These are phyloP conservation scores for Leccinum sublutescens DNA, from an alignment of 768 basidiomycete genomes.

Conservation along the genomic window DNA sequence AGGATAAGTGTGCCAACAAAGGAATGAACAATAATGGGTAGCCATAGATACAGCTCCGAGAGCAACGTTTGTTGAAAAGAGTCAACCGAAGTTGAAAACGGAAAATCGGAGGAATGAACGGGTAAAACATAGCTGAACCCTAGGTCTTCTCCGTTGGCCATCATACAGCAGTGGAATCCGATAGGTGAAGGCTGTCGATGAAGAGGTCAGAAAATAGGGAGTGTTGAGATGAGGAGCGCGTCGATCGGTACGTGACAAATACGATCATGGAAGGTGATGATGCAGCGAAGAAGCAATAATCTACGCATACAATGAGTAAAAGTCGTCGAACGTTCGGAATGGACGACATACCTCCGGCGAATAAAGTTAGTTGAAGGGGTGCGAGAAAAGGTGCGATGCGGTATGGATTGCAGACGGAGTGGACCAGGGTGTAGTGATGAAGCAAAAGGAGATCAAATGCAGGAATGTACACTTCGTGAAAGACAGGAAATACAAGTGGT, in stretches of 20 bases:
- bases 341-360: slow-evolving; percentile 12
- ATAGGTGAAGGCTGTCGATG: neutral
- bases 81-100: too few species aligned
- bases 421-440: neutral
- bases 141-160: neutral
- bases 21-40: slow-evolving; percentile 4
- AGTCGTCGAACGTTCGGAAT: neutral
- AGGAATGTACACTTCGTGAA: slow-evolving; percentile 1
- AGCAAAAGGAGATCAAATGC: neutral
- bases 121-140: neutral
- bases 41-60: neutral
- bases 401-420: slow-evolving; percentile 3
- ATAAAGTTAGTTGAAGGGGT: slow-evolving; percentile 11
- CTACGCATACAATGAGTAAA: slow-evolving; percentile 1
- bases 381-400: neutral
- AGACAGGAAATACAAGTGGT: neutral
- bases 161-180: slow-evolving; percentile 1
- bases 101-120: neutral
- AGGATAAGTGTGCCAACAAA: neutral
- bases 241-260: neutral
- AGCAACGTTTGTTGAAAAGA: too few species aligned
- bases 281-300: neutral
- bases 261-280: slow-evolving; percentile 3
- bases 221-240: neutral
- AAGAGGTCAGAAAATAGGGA: slow-evolving; percentile 1